These are phyloP conservation scores for Plectosphaerella cucumerina DNA, from an alignment of 2,329 filamentous ascomycete genomes.

Conservation along the genomic window DNA sequence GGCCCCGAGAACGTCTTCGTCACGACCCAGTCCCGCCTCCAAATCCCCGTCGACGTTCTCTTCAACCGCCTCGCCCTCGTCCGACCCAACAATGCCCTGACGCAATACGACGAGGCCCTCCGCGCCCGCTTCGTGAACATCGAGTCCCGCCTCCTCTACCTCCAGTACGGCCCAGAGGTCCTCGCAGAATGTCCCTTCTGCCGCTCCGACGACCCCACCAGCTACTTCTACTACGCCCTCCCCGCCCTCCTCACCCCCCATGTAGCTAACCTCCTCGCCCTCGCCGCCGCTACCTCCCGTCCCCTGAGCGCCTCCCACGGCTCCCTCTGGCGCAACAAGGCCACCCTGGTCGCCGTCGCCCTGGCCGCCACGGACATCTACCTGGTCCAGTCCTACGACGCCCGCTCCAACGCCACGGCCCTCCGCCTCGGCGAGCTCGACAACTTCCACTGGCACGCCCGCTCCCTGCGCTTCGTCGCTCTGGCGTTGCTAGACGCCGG, in stretches of 20 bases:
- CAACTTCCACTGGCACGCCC: slow-evolving; percentile 67
- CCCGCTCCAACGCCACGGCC: slow-evolving; percentile 59
- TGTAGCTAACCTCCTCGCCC: slow-evolving; percentile 66
- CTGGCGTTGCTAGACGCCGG: slow-evolving; percentile 62
- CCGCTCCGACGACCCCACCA: slow-evolving; percentile 60
- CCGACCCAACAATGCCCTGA: slow-evolving; percentile 45
- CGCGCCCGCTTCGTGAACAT: slow-evolving; percentile 64
- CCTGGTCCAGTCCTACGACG: slow-evolving; percentile 59
- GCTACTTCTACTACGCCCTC: slow-evolving; percentile 77
- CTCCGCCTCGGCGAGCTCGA: slow-evolving; percentile 61
- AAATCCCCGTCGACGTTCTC: slow-evolving; percentile 79
- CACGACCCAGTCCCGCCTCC: slow-evolving; percentile 73
- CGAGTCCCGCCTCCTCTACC: slow-evolving; percentile 74
- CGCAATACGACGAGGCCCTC: slow-evolving; percentile 58
- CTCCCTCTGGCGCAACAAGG: slow-evolving; percentile 64
- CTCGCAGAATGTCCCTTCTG: slow-evolving; percentile 81
- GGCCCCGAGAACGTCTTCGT: slow-evolving; percentile 78
- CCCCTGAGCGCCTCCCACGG: slow-evolving; percentile 60
- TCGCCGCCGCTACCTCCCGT: slow-evolving; percentile 71
- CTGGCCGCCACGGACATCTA: slow-evolving; percentile 64
- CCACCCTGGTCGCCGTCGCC: slow-evolving; percentile 58
- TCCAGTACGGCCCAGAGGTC: slow-evolving; percentile 73
- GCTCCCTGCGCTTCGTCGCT: slow-evolving; percentile 56
- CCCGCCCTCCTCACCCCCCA: slow-evolving; percentile 74
- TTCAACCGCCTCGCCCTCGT: slow-evolving; percentile 68